Conservation (phyloP, 768 basidiomycete genomes). For the Trichaptum fuscoviolaceum region DNA sequence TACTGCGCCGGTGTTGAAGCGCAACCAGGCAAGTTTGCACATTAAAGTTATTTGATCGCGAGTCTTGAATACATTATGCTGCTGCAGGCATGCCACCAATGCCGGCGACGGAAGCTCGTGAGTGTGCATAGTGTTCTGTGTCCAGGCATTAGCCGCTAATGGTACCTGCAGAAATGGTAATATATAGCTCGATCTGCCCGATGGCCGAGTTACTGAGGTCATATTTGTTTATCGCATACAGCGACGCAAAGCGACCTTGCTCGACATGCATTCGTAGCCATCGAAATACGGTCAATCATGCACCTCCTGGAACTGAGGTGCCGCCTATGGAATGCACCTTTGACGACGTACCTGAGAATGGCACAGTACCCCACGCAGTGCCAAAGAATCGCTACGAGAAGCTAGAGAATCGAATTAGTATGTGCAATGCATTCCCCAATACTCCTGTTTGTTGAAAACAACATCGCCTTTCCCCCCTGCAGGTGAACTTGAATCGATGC, state of each 20-base stretch:
- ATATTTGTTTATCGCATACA: slow-evolving; percentile 22
- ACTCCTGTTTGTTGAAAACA: neutral
- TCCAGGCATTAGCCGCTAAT: slow-evolving; percentile 8
- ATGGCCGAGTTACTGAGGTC: slow-evolving; percentile 8
- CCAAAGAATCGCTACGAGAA: slow-evolving; percentile 55
- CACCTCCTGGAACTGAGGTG: slow-evolving; percentile 47
- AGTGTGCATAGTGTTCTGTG: slow-evolving; percentile 19
- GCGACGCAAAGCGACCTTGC: slow-evolving; percentile 73
- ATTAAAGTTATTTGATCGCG: neutral
- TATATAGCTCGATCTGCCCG: slow-evolving; percentile 5
- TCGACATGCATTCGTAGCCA: slow-evolving; percentile 75
- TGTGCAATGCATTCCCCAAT: slow-evolving; percentile 19
- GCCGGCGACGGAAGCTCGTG: slow-evolving; percentile 70
- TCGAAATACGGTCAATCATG: slow-evolving; percentile 60
- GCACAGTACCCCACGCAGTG: slow-evolving; percentile 27
- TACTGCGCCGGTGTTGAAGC: slow-evolving; percentile 18
- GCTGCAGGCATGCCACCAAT: slow-evolving; percentile 44
- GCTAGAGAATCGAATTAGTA: slow-evolving; percentile 65
- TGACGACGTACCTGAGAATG: slow-evolving; percentile 40
- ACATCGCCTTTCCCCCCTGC: slow-evolving; percentile 5
- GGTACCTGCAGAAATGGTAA: slow-evolving; percentile 55
- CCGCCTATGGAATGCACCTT: slow-evolving; percentile 72
- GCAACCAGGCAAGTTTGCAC: slow-evolving; percentile 26
- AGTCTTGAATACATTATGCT: neutral
- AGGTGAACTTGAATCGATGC: slow-evolving; percentile 67